Evolutionary conservation across 768 basidiomycete species (phyloP).

Genomic region (Scleroderma bovista): DNA sequence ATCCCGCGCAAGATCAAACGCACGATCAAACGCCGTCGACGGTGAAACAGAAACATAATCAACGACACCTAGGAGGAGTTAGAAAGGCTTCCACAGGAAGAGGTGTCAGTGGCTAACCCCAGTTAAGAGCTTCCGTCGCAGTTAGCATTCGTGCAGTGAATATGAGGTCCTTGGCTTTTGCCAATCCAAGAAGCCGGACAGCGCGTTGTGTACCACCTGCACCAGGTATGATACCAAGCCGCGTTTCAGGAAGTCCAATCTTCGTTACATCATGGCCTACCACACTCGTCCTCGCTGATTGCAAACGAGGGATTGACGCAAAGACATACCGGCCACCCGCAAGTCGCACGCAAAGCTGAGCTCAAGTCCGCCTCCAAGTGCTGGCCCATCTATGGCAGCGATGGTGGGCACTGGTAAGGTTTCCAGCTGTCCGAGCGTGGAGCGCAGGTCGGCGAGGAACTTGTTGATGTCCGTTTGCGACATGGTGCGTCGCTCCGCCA

Average conservation of each 20-base stretch:
- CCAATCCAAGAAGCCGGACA: slow-evolving; percentile 68
- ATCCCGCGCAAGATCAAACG: slow-evolving; percentile 61
- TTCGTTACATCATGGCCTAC: slow-evolving; percentile 66
- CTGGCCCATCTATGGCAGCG: slow-evolving; percentile 89
- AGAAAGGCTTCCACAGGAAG: slow-evolving; percentile 1
- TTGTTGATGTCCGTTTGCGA: slow-evolving; percentile 61
- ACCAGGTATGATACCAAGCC: slow-evolving; percentile 82
- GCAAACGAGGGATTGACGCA: not conserved
- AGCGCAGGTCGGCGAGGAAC: slow-evolving; percentile 74
- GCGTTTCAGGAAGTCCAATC: slow-evolving; percentile 81
- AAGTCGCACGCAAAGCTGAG: slow-evolving; percentile 85
- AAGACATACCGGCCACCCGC: slow-evolving; percentile 70
- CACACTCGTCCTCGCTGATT: not conserved
- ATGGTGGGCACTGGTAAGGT: slow-evolving; percentile 83
- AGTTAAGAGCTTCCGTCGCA: slow-evolving; percentile 62
- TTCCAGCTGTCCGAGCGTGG: slow-evolving; percentile 71
- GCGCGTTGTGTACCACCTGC: slow-evolving; percentile 87
- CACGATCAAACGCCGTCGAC: slow-evolving; percentile 59
- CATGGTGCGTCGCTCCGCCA: slow-evolving; percentile 84
- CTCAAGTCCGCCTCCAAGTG: slow-evolving; percentile 90
- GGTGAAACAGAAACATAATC: slow-evolving; percentile 70
- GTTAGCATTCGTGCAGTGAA: slow-evolving; percentile 71
- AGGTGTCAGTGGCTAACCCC: slow-evolving; percentile 41
- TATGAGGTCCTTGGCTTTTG: slow-evolving; percentile 82
- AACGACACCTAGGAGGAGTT: slow-evolving; percentile 56